Evolutionary conservation across 2,329 filamentous ascomycete genomes (phyloP), one percentile per base, ranked within the genome.

Genomic region (Nigrospora osmanthi): DNA sequence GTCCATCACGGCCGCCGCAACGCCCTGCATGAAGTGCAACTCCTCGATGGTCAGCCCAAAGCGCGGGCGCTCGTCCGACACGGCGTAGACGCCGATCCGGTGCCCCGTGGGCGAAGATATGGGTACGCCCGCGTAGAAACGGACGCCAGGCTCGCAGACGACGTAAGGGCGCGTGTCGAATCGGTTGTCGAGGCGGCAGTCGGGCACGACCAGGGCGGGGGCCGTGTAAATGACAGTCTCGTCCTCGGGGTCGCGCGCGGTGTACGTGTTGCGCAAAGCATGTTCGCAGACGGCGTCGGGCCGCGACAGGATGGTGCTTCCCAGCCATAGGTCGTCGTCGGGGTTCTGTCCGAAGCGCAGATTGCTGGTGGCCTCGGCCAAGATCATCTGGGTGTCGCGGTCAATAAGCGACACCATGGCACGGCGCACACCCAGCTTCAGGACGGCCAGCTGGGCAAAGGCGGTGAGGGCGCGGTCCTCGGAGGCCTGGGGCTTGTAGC

Each of bases 71-170:
- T 76, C 71, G 51, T 84, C 80, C 3, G 81, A 63, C 2, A 84
- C 71, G 43, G 75, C 74, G 47, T 81, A 79, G 11, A 71, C 72
- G 11, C 82, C 82, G 45, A 86, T 78, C 39, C 76, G 72, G 28
- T 75, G 71, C 33, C 70, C 73, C 6, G 56, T 55, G 1, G 71
- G 71, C 3, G 76, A 80, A 23, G 73, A 71, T 44, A 86, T 76
- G 0, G 81, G 81, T 0, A 83, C 80, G 16, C 60, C 65, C 6
- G 63, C 63, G 39, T 65, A 66, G 48, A 66, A 66, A n/a, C 63
- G 58, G 4, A 66, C 55, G 16, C 54, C 57, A 6, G 56, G 54
- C 32, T 61, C 60, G 14, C 54, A 55, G 1, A 54, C 45, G 1
- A 66, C 63, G 41, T 64, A 66, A 2, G 58, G 49, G 4, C 62